Conservation (phyloP, 2,329 filamentous ascomycete species). For the Drechslera avenae region DNA sequence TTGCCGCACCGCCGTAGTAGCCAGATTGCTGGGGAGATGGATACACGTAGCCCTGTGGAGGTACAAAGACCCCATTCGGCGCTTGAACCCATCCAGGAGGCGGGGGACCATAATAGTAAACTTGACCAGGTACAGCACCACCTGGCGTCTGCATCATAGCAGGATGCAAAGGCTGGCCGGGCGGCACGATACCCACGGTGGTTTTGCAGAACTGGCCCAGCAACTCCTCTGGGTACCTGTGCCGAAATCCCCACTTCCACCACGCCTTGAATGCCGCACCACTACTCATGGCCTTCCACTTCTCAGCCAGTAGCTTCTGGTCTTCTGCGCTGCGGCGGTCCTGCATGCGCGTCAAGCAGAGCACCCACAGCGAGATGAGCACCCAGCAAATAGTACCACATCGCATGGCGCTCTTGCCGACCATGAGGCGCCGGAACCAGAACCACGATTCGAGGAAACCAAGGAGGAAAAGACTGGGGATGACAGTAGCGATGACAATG, state of each 20-base stretch:
- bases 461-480: constrained; percentile 39
- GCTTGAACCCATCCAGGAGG: constrained; percentile 26
- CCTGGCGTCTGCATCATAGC: constrained; percentile 29
- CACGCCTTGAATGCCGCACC: constrained; percentile 41
- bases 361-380: constrained; percentile 35
- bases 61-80: constrained; percentile 25
- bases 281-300: constrained; percentile 36
- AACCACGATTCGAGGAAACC: constrained; percentile 42
- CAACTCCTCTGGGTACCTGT: constrained; percentile 35
- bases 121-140: constrained; percentile 18
- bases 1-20: constrained; percentile 23
- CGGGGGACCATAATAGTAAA: constrained; percentile 33
- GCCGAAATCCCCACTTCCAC: constrained; percentile 41
- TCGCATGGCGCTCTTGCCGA: constrained; percentile 36
- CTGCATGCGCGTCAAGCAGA: constrained; percentile 42
- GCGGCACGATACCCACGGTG: constrained; percentile 37
- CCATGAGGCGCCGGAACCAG: constrained; percentile 46
- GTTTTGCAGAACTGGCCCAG: constrained; percentile 38
- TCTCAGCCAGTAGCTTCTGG: constrained; percentile 35
- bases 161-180: constrained; percentile 30
- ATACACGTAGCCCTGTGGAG: constrained; percentile 25
- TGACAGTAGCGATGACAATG: constrained; percentile 36
- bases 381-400: constrained; percentile 43
- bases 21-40: constrained; percentile 18
- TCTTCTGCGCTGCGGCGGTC: constrained; percentile 38